Conservation (phyloP, 805 yeast genomes). For the Pichia membranifaciens region DNA sequence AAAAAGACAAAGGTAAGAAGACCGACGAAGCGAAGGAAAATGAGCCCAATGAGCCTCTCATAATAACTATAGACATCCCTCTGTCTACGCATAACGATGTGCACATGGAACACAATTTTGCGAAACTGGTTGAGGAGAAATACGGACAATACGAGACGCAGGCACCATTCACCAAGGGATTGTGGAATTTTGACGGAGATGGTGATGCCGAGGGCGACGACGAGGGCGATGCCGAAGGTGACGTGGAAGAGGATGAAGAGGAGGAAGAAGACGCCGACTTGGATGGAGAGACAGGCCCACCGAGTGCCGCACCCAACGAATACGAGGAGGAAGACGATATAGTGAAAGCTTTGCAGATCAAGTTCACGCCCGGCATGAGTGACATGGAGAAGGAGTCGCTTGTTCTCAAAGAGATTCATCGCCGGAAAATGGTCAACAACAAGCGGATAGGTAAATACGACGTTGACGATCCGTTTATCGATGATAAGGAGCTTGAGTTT, state of each 20-base stretch:
- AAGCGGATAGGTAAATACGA: constrained; percentile 89
- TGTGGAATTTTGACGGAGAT: constrained; percentile 41
- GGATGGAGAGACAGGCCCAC: constrained; percentile 1
- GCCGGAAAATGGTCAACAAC: constrained; percentile 44
- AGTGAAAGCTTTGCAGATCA: constrained; percentile 24
- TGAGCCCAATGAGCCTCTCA: constrained; percentile 4
- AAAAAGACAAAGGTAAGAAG: too few species aligned
- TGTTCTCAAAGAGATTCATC: constrained; percentile 27
- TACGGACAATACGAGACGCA: constrained; percentile 77
- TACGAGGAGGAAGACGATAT: constrained; percentile 29
- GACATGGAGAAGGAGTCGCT: constrained; percentile 30
- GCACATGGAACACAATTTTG: constrained; percentile 64
- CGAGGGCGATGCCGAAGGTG: constrained; percentile 16
- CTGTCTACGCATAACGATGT: constrained; percentile 41
- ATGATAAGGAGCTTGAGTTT: constrained; percentile 86
- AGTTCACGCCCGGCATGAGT: constrained; percentile 29
- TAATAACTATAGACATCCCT: constrained; percentile 28
- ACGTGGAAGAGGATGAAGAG: constrained; percentile 28
- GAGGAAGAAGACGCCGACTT: constrained; percentile 43
- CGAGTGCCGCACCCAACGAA: constrained; percentile 20
- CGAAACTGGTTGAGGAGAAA: constrained; percentile 72
- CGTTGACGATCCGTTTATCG: constrained; percentile 90
- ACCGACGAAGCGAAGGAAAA: too few species aligned
- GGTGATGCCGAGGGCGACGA: constrained; percentile 30
- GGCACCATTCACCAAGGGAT: constrained; percentile 32